These are phyloP conservation scores for Ceratocystis ficicola DNA, from an alignment of 2,329 filamentous ascomycete genomes.

Conservation along the genomic window DNA sequence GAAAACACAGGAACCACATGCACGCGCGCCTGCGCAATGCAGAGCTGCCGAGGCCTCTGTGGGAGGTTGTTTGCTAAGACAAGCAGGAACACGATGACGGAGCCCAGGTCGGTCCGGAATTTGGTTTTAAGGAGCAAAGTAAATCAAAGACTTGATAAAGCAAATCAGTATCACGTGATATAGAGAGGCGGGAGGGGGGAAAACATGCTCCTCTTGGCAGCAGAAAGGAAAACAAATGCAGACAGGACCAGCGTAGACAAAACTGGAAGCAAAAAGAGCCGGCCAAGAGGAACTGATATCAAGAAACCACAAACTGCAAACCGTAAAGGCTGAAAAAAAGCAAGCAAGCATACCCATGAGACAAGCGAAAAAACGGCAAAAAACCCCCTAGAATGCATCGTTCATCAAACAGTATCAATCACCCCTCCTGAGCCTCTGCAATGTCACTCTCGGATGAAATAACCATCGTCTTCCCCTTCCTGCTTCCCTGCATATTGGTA, in stretches of 20 bases:
- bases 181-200: not conserved
- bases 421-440: constrained; percentile 3
- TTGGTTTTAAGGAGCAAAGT: no score
- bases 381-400: constrained; percentile 5
- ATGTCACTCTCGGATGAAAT: constrained; percentile 5
- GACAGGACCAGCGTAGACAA: not conserved
- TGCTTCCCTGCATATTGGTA: no score
- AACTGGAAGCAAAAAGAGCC: not conserved
- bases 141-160: no score
- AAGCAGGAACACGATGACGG: not conserved
- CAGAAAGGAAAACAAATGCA: not conserved
- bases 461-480: constrained; percentile 1
- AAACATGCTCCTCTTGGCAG: constrained; percentile 17
- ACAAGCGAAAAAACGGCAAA: constrained; percentile 7
- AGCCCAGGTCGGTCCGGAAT: no score
- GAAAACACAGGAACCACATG: constrained; percentile 26
- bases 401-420: not conserved
- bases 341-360: not conserved
- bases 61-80: constrained; percentile 45
- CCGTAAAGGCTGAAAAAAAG: constrained; percentile 6
- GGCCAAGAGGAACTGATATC: constrained; percentile 18
- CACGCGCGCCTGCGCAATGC: constrained; percentile 24
- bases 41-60: constrained; percentile 49
- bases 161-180: no score
- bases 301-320: constrained; percentile 10